These are phyloP conservation scores for Lactarius indigo DNA, from an alignment of 768 basidiomycete genomes.

Conservation along the genomic window DNA sequence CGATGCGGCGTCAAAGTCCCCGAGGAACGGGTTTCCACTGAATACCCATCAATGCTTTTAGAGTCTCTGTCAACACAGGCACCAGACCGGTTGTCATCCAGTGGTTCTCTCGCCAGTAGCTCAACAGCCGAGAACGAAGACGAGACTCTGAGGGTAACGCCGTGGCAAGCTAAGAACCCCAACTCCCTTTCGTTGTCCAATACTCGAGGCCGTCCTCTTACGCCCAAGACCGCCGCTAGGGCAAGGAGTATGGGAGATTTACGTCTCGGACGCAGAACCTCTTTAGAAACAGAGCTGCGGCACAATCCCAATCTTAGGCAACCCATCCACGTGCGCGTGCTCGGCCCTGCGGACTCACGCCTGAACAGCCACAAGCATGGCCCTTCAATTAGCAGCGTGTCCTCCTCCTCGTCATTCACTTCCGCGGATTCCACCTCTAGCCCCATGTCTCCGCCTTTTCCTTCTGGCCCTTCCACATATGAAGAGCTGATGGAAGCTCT, in stretches of 20 bases:
- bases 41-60: slow-evolving; percentile 19
- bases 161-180: slow-evolving; percentile 23
- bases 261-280: slow-evolving; percentile 33
- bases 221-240: slow-evolving; percentile 37
- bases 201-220: slow-evolving; percentile 15
- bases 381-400: slow-evolving; percentile 64
- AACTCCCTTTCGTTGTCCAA: slow-evolving; percentile 17
- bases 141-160: slow-evolving; percentile 17
- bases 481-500: slow-evolving; percentile 72
- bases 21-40: slow-evolving; percentile 21
- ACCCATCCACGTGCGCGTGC: slow-evolving; percentile 2
- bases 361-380: slow-evolving; percentile 27
- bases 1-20: slow-evolving; percentile 73
- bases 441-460: slow-evolving; percentile 53
- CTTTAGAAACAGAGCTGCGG: slow-evolving; percentile 38
- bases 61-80: slow-evolving; percentile 24
- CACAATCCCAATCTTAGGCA: slow-evolving; percentile 30
- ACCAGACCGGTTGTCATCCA: slow-evolving; percentile 11
- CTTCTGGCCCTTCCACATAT: slow-evolving; percentile 66
- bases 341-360: slow-evolving; percentile 20
- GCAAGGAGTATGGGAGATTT: slow-evolving; percentile 56
- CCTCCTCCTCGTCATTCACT: slow-evolving; percentile 67
- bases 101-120: slow-evolving; percentile 10
- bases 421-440: slow-evolving; percentile 53
- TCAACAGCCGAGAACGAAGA: slow-evolving; percentile 19